A percentile compares a stretch with the other conserved stretches of the same genome.
Conservation (phyloP, 164 flowering plant genomes). For the Magnolia sinica region DNA sequence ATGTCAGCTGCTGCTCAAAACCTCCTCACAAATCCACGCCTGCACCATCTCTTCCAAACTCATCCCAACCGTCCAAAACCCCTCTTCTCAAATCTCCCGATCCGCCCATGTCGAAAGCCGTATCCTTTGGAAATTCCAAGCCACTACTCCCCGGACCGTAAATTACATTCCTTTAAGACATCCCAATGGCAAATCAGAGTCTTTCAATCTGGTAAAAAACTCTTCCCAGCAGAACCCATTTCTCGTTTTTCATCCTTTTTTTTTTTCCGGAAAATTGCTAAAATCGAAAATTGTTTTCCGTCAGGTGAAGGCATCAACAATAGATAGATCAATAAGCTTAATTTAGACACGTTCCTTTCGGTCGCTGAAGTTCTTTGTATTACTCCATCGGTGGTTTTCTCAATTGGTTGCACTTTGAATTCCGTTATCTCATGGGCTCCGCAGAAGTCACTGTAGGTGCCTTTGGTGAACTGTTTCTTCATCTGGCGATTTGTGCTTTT, state of each 20-base stretch:
- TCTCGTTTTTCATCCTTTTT: too few relatives aligned
- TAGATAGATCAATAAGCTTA: neutral
- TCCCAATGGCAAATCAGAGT: constrained; percentile 11
- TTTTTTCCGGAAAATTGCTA: neutral
- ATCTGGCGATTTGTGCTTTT: constrained; percentile 47
- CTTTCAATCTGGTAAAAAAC: constrained; percentile 19
- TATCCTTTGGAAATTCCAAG: constrained; percentile 9
- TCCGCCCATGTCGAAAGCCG: neutral
- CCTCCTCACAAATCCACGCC: constrained; percentile 10
- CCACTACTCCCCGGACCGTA: neutral
- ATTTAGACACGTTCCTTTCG: constrained; percentile 51
- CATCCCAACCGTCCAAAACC: neutral
- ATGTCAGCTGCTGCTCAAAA: constrained; percentile 29
- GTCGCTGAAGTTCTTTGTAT: constrained; percentile 49
- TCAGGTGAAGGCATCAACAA: constrained; percentile 5
- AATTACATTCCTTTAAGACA: neutral
- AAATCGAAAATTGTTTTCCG: neutral
- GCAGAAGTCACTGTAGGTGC: constrained; percentile 28
- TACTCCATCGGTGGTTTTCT: constrained; percentile 42
- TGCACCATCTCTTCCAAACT: constrained; percentile 4
- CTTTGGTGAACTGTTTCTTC: constrained; percentile 35
- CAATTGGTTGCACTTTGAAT: constrained; percentile 44
- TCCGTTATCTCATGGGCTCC: constrained; percentile 22
- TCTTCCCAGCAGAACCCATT: too few relatives aligned
- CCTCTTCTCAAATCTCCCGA: constrained; percentile 10